Percentiles rank a stretch among this genome's conserved stretches.
Evolutionary conservation across 1,139 yeast species (phyloP).

Genomic region (Pichia sp.): DNA sequence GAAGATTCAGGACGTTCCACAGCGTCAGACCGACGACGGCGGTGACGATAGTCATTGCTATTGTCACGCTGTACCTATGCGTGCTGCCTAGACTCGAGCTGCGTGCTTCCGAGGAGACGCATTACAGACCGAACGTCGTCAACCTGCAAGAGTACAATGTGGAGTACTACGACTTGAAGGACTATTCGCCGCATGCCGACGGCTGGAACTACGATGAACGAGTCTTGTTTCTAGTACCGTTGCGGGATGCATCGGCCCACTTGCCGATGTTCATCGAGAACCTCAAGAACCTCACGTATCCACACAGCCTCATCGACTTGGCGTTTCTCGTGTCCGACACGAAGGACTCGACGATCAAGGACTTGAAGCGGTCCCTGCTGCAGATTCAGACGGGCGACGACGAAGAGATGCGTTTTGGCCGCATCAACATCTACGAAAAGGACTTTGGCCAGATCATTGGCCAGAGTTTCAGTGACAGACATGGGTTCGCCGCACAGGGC

Average conservation of each 20-base stretch:
- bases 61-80: neutral
- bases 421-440: constrained; percentile 59
- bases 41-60: neutral
- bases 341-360: constrained; percentile 52
- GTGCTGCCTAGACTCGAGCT: neutral
- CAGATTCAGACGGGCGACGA: constrained; percentile 48
- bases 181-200: constrained; percentile 43
- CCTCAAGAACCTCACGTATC: constrained; percentile 53
- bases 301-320: constrained; percentile 51
- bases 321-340: constrained; percentile 57
- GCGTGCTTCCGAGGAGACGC: neutral
- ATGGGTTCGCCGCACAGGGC: constrained; percentile 71
- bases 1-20: neutral
- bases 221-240: constrained; percentile 53
- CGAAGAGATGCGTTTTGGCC: constrained; percentile 37
- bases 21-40: neutral
- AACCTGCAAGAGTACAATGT: constrained; percentile 21
- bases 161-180: constrained; percentile 50
- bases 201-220: constrained; percentile 56
- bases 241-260: constrained; percentile 57
- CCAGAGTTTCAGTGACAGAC: constrained; percentile 59
- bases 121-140: constrained; percentile 7
- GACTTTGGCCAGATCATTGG: constrained; percentile 70
- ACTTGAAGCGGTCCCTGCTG: constrained; percentile 40
- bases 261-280: constrained; percentile 58